A percentile compares a stretch with the other conserved stretches of the same genome.
Evolutionary conservation across 805 yeast species (phyloP).

Genomic region (Kuraishia piskuri): DNA sequence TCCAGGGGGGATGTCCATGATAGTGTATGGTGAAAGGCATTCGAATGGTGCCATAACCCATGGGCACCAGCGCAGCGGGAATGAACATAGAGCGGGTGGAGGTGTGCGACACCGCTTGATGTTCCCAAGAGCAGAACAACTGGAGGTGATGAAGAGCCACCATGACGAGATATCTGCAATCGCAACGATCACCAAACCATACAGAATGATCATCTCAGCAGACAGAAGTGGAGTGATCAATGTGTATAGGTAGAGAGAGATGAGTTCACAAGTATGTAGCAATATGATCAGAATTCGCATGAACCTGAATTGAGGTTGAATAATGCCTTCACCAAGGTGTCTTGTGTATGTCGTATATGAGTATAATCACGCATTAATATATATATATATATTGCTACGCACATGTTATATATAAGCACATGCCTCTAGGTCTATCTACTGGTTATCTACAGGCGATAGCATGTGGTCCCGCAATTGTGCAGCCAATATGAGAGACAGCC

Average conservation of each 20-base stretch:
- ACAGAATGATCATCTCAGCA: slow-evolving; percentile 52
- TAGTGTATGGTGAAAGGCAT: neutral
- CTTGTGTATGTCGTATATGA: no score
- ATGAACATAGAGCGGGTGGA: neutral
- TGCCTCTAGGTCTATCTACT: no score
- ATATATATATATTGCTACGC: no score
- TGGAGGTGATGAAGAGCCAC: slow-evolving; percentile 19
- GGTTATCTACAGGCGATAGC: no score
- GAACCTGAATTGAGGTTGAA: no score
- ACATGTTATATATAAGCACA: no score
- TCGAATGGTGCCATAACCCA: neutral
- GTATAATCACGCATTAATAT: no score
- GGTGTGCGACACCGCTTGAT: neutral
- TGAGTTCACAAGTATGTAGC: no score
- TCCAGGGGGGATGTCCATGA: neutral
- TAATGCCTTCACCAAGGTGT: no score
- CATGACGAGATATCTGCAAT: slow-evolving; percentile 44
- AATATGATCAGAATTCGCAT: no score
- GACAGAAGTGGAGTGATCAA: slow-evolving; percentile 63
- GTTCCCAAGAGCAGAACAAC: neutral
- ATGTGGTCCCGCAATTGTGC: no score
- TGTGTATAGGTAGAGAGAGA: slow-evolving; percentile 40
- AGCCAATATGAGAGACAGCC: no score
- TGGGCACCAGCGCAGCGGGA: slow-evolving; percentile 2
- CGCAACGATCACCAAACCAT: slow-evolving; percentile 37